These are phyloP conservation scores for Ophiostoma sp. DNA, from an alignment of 2,329 filamentous ascomycete genomes.

Conservation along the genomic window DNA sequence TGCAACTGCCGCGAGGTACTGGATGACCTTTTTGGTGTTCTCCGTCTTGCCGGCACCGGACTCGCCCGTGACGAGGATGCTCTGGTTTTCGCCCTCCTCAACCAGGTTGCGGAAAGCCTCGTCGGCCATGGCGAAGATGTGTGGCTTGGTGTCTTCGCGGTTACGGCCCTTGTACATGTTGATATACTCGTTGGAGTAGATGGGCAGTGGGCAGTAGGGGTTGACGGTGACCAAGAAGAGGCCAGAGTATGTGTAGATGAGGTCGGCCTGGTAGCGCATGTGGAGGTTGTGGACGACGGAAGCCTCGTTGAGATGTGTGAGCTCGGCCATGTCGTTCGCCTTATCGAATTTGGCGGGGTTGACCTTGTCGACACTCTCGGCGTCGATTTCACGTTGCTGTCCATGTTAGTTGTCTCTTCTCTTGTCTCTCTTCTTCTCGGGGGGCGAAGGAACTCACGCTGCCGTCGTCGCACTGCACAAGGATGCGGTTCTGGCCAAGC, in stretches of 20 bases:
- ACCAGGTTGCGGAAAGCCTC: conserved; percentile 93
- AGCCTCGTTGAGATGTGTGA: conserved; percentile 95
- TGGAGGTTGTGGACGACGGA: conserved; percentile 97
- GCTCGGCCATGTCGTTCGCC: conserved; percentile 96
- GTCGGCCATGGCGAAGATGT: conserved; percentile 97
- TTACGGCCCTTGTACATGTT: conserved; percentile 94
- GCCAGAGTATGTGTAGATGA: conserved; percentile 98
- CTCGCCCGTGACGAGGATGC: conserved; percentile 95
- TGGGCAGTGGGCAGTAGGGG: conserved; percentile 88
- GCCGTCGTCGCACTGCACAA: conserved; percentile 92
- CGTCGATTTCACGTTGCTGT: conserved; percentile 79
- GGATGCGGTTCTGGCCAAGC: conserved; percentile 58
- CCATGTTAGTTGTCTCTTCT: conserved; percentile 25
- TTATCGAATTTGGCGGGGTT: conserved; percentile 99
- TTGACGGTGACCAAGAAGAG: conserved; percentile 96
- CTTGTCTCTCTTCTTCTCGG: background rate
- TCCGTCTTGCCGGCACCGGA: conserved; percentile 98
- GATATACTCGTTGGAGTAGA: conserved; percentile 94
- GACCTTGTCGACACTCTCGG: conserved; percentile 92
- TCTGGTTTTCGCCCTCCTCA: conserved; percentile 92
- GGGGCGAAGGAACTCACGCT: conserved; percentile 51
- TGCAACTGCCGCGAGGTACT: conserved; percentile 93
- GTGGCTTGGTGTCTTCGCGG: conserved; percentile 90
- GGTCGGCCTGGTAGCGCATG: conserved; percentile 87
- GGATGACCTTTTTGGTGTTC: conserved; percentile 99